phyloP scores from a whole-genome alignment of 176 grass and related monocot species.

The Avena atlantica region DNA sequence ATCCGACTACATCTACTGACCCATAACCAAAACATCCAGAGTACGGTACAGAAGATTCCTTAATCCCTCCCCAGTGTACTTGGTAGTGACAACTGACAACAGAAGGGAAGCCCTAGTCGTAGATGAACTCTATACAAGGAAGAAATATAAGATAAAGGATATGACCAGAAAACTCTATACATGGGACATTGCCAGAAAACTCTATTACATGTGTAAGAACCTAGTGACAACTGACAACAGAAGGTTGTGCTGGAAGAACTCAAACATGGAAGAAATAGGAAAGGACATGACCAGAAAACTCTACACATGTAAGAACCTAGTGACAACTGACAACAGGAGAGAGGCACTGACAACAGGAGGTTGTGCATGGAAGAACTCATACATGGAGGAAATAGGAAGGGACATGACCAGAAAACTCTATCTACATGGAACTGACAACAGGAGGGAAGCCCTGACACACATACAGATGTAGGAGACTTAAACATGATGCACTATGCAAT shows the following conservation, averaged over 20 bases:
- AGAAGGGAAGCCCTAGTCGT: not conserved
- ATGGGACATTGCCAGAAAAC: not conserved
- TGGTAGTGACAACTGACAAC: not conserved
- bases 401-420: not conserved
- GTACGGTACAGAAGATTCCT: not conserved
- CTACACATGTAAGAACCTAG: slow-evolving; percentile 18
- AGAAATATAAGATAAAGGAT: not conserved
- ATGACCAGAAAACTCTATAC: not conserved
- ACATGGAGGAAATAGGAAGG: not conserved
- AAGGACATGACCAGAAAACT: not conserved
- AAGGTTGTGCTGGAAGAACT: not conserved
- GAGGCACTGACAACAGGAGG: not conserved
- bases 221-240: slow-evolving; percentile 15
- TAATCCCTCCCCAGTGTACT: not conserved
- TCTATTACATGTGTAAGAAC: not conserved
- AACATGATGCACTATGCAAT: slow-evolving; percentile 59
- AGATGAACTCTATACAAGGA: not conserved
- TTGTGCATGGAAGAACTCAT: not conserved
- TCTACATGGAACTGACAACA: not conserved
- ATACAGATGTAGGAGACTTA: slow-evolving; percentile 35
- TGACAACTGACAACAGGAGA: not conserved
- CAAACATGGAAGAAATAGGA: not conserved
- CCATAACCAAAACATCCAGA: not conserved
- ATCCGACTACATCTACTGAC: not conserved
- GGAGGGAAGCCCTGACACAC: not conserved